Evolutionary conservation across 345 rosid species (phyloP).

Genomic region (Gossypium longicalyx): DNA sequence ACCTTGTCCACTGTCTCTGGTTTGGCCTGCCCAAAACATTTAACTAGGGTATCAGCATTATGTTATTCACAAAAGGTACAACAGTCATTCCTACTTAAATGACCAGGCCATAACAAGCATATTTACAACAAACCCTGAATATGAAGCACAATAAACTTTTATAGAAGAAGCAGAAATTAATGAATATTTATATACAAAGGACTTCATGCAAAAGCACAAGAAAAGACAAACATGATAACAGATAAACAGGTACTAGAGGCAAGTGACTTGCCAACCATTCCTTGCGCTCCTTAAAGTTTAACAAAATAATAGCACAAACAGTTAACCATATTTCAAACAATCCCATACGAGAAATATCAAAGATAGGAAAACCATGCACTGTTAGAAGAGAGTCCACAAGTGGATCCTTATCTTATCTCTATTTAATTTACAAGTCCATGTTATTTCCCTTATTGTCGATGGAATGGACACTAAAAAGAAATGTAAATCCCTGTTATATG

Average conservation of each 20-base stretch:
- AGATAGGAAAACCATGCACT: neutral
- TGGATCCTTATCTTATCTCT: neutral
- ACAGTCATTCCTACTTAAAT: neutral
- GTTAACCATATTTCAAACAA: neutral
- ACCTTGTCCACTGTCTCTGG: slow-evolving; percentile 59
- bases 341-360: no score
- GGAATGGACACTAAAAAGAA: neutral
- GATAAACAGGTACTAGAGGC: neutral
- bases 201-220: neutral
- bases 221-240: neutral
- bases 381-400: neutral
- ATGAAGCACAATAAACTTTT: neutral
- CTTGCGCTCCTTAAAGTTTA: neutral
- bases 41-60: neutral
- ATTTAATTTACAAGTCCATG: neutral
- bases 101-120: neutral
- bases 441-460: neutral
- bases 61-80: neutral
- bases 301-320: neutral
- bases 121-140: neutral
- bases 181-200: neutral
- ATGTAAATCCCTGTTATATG: neutral
- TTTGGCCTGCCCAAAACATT: slow-evolving; percentile 44
- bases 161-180: neutral
- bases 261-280: neutral